Evolutionary conservation across 495 filamentous ascomycete species (phyloP).

Genomic region (Penicillium parvum): DNA sequence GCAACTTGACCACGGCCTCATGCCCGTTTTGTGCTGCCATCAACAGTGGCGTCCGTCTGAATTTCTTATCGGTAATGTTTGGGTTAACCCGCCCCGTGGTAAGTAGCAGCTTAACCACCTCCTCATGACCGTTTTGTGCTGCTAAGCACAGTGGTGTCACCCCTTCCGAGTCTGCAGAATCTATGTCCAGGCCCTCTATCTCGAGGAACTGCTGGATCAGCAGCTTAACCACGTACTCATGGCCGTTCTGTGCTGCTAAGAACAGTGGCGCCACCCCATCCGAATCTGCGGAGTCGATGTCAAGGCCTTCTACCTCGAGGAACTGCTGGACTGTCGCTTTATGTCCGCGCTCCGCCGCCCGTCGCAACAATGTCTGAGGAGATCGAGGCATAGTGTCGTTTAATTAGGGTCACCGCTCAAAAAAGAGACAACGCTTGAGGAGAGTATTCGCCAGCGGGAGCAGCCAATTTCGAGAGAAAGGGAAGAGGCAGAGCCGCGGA

Average conservation of each 20-base stretch:
- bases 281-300: constrained; percentile 9
- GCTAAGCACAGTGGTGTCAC: constrained; percentile 3
- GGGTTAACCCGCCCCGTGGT: neutral
- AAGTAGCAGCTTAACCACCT: constrained; percentile 3
- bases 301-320: too few relatives aligned
- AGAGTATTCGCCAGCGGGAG: too few relatives aligned
- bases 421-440: too few relatives aligned
- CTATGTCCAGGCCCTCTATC: constrained; percentile 8
- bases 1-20: constrained; percentile 17
- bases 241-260: constrained; percentile 3
- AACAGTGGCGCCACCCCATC: neutral
- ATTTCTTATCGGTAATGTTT: neutral
- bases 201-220: constrained; percentile 11
- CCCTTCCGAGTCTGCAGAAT: constrained; percentile 3
- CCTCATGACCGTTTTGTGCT: constrained; percentile 1
- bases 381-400: too few relatives aligned
- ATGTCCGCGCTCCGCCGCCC: constrained; percentile 7
- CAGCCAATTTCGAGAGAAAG: too few relatives aligned
- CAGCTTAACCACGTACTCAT: constrained; percentile 13
- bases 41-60: constrained; percentile 14
- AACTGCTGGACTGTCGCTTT: constrained; percentile 13
- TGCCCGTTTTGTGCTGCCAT: constrained; percentile 23
- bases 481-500: too few relatives aligned
- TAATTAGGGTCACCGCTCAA: too few relatives aligned
- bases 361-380: too few relatives aligned